Base-by-base conservation (phyloP, 2,329 filamentous ascomycete genomes). In the Ceratocystis eucalypticola region DNA sequence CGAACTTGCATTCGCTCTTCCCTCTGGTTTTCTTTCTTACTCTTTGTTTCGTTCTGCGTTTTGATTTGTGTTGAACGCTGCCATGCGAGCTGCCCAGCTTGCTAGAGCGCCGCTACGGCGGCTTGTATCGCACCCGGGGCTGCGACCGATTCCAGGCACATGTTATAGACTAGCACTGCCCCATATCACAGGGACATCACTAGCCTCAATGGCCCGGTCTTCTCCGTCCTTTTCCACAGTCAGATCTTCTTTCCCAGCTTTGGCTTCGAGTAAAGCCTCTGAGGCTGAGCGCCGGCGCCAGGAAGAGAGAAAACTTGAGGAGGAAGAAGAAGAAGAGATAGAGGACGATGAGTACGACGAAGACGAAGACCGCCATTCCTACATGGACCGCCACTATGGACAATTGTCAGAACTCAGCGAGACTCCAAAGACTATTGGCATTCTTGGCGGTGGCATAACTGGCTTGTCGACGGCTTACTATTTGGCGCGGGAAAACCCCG, bases 381-480 rank as follows among this genome's bases (percentile, higher is more conserved):
- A 17, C 20, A 41, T 28, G 37, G 37, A 41, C 37, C 37, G 37
- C 37, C 37, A 41, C 12, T 41, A 41, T 15, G 37, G 37, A 1
- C 37, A 41, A 1, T 33, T 33, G 5, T 6, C 12, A 25, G 17
- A 46, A 30, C 20, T 55, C 20, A 48, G 44, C 12, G 30, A 22
- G 37, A 55, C 67, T 15, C 72, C 72, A 8, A 71, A 75, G 66
- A 70, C 75, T 22, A 77, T 90, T 66, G 89, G 88, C 28, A 80
- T 95, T 64, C 75, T 95, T 37, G 91, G 91, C 64, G 90, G 86
- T 68, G 91, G 91, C 50, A 86, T 96, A 73, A 94, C 90, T 1
- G 91, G 91, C 63, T 82, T 96, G 61, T 83, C 87, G 45, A 82
- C 86, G 48, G 90, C 91, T 37, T 90, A 89, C 77, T 91, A 89